Percentiles rank a stretch among this genome's conserved stretches.
phyloP scores from a whole-genome alignment of 345 rosid species.

The Hibiscus trionum region DNA sequence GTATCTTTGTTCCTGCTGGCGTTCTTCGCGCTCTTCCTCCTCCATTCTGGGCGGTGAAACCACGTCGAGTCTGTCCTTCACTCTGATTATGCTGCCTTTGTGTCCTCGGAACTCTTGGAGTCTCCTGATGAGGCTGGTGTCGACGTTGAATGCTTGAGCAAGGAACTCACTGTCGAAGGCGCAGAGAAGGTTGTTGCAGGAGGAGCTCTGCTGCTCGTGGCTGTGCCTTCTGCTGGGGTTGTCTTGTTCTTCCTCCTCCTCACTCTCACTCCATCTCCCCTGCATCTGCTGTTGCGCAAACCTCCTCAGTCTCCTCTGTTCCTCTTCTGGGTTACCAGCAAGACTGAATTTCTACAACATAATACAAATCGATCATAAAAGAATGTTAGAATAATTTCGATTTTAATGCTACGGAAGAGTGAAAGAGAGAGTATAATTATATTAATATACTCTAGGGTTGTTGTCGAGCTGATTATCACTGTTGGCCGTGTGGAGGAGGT shows the following conservation, averaged over 20 bases:
- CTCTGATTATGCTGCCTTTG: slow-evolving; percentile 61
- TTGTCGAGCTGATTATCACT: slow-evolving; percentile 57
- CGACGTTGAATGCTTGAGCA: slow-evolving; percentile 54
- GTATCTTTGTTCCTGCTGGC: not conserved
- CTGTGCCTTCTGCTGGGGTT: not conserved
- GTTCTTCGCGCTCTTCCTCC: slow-evolving; percentile 23
- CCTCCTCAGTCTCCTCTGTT: slow-evolving; percentile 14
- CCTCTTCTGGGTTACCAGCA: slow-evolving; percentile 60
- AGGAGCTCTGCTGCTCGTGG: slow-evolving; percentile 11
- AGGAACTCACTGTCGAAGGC: slow-evolving; percentile 47
- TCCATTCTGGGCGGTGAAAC: slow-evolving; percentile 35
- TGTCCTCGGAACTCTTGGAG: slow-evolving; percentile 38
- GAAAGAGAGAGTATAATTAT: not conserved
- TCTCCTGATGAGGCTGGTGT: slow-evolving; percentile 28
- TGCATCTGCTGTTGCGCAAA: not conserved
- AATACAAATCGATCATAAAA: not conserved
- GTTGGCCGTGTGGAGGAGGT: slow-evolving; percentile 31
- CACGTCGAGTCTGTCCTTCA: slow-evolving; percentile 38
- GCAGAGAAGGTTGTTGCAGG: slow-evolving; percentile 40
- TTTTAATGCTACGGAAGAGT: not conserved
- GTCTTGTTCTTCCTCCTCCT: not conserved
- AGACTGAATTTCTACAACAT: slow-evolving; percentile 43
- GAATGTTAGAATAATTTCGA: no score
- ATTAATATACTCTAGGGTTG: slow-evolving; percentile 42
- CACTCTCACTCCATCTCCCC: slow-evolving; percentile 13